A percentile compares a stretch with the other conserved stretches of the same genome.
Evolutionary conservation across 768 basidiomycete species (phyloP).

Genomic region (Serendipita sp.): DNA sequence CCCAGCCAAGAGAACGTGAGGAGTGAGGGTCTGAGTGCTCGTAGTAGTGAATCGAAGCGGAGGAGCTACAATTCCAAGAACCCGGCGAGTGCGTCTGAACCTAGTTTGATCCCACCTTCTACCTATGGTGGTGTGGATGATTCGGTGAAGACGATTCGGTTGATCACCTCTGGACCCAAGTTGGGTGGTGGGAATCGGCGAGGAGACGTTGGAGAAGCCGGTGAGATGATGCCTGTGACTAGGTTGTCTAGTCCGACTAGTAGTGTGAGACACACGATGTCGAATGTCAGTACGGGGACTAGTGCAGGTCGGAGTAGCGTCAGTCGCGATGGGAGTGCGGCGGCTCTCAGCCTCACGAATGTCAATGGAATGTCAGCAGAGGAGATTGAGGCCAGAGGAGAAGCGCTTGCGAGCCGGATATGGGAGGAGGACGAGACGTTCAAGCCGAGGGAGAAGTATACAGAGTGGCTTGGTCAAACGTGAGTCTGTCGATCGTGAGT

Average conservation of each 20-base stretch:
- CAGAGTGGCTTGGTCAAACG: conserved; percentile 90
- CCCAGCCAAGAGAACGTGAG: conserved; percentile 1
- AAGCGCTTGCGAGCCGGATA: conserved; percentile 59
- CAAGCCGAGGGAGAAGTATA: conserved; percentile 77
- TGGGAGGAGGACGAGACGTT: conserved; percentile 80
- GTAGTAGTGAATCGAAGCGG: background rate
- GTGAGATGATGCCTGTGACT: background rate
- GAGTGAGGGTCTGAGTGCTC: background rate
- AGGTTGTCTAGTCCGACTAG: background rate
- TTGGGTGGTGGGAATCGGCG: background rate
- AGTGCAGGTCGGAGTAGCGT: conserved; percentile 3
- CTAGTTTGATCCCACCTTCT: background rate
- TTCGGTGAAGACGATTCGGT: background rate
- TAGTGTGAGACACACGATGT: background rate
- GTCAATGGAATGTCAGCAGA: conserved; percentile 13
- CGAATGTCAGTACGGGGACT: background rate
- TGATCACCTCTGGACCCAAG: background rate
- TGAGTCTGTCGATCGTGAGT: conserved; percentile 29
- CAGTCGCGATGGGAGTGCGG: conserved; percentile 6
- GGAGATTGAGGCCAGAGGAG: conserved; percentile 48
- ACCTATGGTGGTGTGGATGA: background rate
- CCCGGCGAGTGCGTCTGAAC: conserved; percentile 1
- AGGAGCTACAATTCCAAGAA: background rate
- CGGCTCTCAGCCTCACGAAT: background rate
- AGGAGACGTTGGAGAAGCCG: background rate